Percentiles rank a stretch among this genome's conserved stretches.
These are phyloP conservation scores for Erodium texanum DNA, from an alignment of 441 rosid genomes.

Conservation along the genomic window DNA sequence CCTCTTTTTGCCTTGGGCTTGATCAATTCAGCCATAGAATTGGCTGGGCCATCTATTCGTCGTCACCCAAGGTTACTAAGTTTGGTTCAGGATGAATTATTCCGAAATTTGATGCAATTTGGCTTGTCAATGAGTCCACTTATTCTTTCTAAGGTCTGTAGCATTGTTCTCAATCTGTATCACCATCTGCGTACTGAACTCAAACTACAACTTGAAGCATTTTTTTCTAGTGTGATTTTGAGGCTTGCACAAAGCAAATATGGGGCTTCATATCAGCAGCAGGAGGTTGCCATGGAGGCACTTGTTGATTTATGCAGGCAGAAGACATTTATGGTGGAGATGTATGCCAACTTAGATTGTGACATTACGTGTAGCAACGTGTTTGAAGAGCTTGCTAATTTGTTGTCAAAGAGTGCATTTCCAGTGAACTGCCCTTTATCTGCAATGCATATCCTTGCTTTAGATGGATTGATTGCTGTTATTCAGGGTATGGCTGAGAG, in stretches of 20 bases:
- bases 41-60: slow-evolving; percentile 63
- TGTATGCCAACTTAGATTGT: slow-evolving; percentile 86
- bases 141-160: slow-evolving; percentile 78
- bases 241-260: slow-evolving; percentile 72
- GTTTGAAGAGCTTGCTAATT: slow-evolving; percentile 72
- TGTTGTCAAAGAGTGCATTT: slow-evolving; percentile 81
- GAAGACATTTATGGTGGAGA: slow-evolving; percentile 66
- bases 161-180: slow-evolving; percentile 82
- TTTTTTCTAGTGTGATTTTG: slow-evolving; percentile 80
- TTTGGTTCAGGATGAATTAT: slow-evolving; percentile 73
- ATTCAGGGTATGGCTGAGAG: slow-evolving; percentile 74
- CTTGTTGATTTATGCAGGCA: slow-evolving; percentile 88
- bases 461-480: slow-evolving; percentile 72
- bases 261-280: slow-evolving; percentile 78
- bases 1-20: slow-evolving; percentile 91
- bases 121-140: slow-evolving; percentile 89
- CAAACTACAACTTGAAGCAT: slow-evolving; percentile 89
- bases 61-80: slow-evolving; percentile 54
- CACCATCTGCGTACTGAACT: slow-evolving; percentile 65
- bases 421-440: slow-evolving; percentile 80
- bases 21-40: slow-evolving; percentile 79
- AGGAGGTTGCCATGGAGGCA: slow-evolving; percentile 95
- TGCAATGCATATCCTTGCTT: slow-evolving; percentile 77
- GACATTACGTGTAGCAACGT: slow-evolving; percentile 78
- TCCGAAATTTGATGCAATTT: slow-evolving; percentile 74